Evolutionary conservation across 164 flowering plant genomes (phyloP).

Genomic region (Umbellularia californica): DNA sequence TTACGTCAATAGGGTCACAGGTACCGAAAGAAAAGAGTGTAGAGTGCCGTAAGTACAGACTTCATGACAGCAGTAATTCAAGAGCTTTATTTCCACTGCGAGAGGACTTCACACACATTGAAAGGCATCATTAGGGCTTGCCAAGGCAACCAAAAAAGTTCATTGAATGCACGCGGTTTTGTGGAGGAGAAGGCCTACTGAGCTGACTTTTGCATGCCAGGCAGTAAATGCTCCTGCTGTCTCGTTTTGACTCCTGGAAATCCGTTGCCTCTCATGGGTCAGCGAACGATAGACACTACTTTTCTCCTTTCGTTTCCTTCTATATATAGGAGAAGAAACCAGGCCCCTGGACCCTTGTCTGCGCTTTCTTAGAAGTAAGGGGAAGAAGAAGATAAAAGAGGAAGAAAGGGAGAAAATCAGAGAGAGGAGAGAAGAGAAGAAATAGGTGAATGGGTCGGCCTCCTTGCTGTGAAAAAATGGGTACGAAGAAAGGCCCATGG

Average conservation of each 20-base stretch:
- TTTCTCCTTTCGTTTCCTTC: slow-evolving; percentile 7
- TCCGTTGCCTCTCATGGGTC: slow-evolving; percentile 15
- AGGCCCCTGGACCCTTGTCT: slow-evolving; percentile 14
- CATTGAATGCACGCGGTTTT: slow-evolving; percentile 65
- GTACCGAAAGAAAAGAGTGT: no score
- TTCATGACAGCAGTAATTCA: no score
- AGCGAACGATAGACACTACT: slow-evolving; percentile 9
- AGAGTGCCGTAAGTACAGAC: no score
- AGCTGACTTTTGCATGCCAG: slow-evolving; percentile 35
- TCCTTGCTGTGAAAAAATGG: slow-evolving; percentile 88
- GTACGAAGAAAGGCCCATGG: slow-evolving; percentile 98
- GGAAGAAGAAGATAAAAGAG: not conserved
- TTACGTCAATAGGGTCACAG: no score
- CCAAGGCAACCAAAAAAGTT: not conserved
- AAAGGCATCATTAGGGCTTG: slow-evolving; percentile 1
- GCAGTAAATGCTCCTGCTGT: slow-evolving; percentile 32
- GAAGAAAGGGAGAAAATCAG: not conserved
- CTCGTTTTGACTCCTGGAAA: slow-evolving; percentile 28
- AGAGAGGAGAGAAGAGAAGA: slow-evolving; percentile 1
- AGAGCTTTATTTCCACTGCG: no score
- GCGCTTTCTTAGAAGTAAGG: not conserved
- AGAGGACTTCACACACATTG: no score
- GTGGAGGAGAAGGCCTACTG: slow-evolving; percentile 25
- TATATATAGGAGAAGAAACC: slow-evolving; percentile 12
- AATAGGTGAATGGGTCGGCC: slow-evolving; percentile 70